phyloP scores from a whole-genome alignment of 495 filamentous ascomycete species.

The Penicillium bialowiezense region DNA sequence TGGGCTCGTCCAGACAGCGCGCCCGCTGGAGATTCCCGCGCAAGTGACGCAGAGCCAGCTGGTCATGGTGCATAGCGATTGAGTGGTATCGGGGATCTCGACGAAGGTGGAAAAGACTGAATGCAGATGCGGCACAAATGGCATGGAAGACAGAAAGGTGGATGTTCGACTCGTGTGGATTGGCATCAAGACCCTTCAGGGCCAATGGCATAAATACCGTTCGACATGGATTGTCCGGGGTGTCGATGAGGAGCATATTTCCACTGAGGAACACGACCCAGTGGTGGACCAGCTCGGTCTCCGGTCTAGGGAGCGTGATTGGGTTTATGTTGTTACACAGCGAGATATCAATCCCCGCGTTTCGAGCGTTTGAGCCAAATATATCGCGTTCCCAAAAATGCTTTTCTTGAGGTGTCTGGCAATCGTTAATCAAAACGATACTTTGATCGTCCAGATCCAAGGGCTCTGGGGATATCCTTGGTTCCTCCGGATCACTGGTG shows the following conservation, averaged over 20 bases:
- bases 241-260: conserved; percentile 25
- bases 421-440: not conserved
- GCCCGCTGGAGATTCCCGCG: conserved; percentile 16
- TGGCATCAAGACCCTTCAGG: conserved; percentile 17
- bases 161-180: conserved; percentile 15
- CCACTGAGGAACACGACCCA: conserved; percentile 28
- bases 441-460: not conserved
- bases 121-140: conserved; percentile 32
- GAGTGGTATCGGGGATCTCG: conserved; percentile 22
- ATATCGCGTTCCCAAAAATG: not conserved
- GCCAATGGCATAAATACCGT: conserved; percentile 27
- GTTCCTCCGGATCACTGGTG: too few species aligned
- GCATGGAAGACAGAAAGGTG: conserved; percentile 27
- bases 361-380: not conserved
- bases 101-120: conserved; percentile 25
- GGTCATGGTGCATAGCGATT: conserved; percentile 24
- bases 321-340: conserved; percentile 3
- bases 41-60: conserved; percentile 21
- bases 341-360: not conserved
- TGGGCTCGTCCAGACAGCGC: conserved; percentile 18
- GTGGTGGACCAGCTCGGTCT: conserved; percentile 25
- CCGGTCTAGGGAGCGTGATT: conserved; percentile 12
- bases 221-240: conserved; percentile 23
- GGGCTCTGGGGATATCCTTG: too few species aligned
- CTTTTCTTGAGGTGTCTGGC: not conserved